phyloP scores from a whole-genome alignment of 2,329 filamentous ascomycete species.

The Colletotrichum sp. region DNA sequence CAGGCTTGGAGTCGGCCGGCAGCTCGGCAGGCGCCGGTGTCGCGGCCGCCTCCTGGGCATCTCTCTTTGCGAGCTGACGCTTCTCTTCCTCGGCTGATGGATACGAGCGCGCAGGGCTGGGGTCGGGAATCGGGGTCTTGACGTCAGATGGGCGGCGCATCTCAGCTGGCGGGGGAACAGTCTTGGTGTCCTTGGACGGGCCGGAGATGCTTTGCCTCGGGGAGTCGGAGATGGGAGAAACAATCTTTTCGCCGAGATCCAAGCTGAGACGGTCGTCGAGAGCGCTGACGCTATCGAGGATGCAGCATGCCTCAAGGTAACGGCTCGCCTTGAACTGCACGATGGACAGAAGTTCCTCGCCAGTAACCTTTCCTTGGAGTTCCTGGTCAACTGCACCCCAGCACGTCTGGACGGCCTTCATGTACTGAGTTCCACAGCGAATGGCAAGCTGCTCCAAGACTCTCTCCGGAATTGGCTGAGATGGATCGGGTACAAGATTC shows the following conservation, averaged over 20 bases:
- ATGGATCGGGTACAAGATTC: constrained; percentile 50
- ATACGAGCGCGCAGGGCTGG: background rate
- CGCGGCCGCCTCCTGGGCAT: background rate
- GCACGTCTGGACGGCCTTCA: constrained; percentile 75
- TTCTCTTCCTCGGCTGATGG: constrained; percentile 17
- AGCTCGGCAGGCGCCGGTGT: background rate
- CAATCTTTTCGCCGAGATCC: constrained; percentile 41
- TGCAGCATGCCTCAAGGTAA: constrained; percentile 67
- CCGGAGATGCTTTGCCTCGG: constrained; percentile 5
- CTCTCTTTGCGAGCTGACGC: constrained; percentile 6
- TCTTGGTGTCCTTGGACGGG: constrained; percentile 7
- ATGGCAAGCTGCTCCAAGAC: constrained; percentile 67
- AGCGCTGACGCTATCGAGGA: constrained; percentile 63
- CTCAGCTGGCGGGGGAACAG: constrained; percentile 35
- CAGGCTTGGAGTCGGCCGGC: constrained; percentile 1
- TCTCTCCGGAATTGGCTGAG: constrained; percentile 61
- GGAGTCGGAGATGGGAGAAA: background rate
- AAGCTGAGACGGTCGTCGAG: constrained; percentile 59
- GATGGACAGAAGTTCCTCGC: constrained; percentile 57
- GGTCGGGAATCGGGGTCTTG: constrained; percentile 4
- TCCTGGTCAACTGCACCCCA: constrained; percentile 73
- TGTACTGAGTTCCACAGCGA: constrained; percentile 76
- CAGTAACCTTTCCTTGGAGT: constrained; percentile 48
- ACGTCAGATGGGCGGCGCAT: constrained; percentile 39
- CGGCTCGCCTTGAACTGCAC: constrained; percentile 62